Conservation (phyloP, 2,329 filamentous ascomycete species). For the Alternaria dauci region DNA sequence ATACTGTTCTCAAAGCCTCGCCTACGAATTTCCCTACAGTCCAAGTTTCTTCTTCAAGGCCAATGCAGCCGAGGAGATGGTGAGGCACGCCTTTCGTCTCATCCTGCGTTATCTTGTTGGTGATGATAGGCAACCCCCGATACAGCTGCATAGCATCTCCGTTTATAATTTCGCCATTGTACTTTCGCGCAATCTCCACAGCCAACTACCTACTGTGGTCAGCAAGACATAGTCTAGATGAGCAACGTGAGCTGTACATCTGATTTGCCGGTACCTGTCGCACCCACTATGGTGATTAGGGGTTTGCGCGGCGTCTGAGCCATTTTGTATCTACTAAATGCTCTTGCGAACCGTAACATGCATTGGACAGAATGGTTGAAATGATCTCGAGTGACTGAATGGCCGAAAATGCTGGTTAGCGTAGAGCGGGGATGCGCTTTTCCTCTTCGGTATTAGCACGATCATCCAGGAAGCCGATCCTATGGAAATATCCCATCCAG, state of each 20-base stretch:
- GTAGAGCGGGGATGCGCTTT: conserved; percentile 5
- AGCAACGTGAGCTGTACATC: conserved; percentile 65
- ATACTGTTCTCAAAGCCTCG: conserved; percentile 67
- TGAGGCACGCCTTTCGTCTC: conserved; percentile 85
- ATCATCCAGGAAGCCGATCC: not conserved
- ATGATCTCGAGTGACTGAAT: not conserved
- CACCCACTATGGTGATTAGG: conserved; percentile 82
- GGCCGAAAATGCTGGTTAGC: conserved; percentile 17
- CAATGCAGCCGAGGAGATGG: conserved; percentile 83
- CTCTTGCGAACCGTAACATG: conserved; percentile 37
- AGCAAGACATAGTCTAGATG: conserved; percentile 30
- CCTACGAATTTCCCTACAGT: conserved; percentile 78
- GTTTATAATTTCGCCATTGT: conserved; percentile 95
- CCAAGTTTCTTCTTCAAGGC: conserved; percentile 81
- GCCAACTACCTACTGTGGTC: conserved; percentile 72
- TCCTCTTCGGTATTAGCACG: not conserved
- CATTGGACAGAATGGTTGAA: conserved; percentile 8
- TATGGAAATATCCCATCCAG: not conserved
- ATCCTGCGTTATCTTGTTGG: conserved; percentile 82
- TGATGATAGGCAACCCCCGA: conserved; percentile 87
- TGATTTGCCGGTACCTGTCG: conserved; percentile 93
- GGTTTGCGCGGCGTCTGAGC: conserved; percentile 55
- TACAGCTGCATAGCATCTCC: conserved; percentile 99
- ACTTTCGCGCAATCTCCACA: conserved; percentile 81
- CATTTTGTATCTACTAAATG: conserved; percentile 35